phyloP scores from a whole-genome alignment of 2,329 filamentous ascomycete species.

The Fusarium chaquense region DNA sequence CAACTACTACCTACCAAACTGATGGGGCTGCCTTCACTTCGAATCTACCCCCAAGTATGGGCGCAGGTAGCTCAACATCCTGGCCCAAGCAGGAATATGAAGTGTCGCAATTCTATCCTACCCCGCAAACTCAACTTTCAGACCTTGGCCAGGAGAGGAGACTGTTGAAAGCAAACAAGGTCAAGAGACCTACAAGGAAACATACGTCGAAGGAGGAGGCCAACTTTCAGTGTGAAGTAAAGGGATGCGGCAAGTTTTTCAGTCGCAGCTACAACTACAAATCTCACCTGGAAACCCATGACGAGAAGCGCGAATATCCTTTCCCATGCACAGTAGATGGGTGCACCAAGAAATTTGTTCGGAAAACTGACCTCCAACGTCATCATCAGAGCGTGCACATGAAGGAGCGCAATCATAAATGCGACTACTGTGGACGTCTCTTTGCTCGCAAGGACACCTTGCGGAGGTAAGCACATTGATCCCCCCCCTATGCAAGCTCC shows the following conservation, averaged over 20 bases:
- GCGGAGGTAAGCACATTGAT: slow-evolving; percentile 69
- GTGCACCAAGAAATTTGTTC: slow-evolving; percentile 82
- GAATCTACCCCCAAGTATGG: slow-evolving; percentile 35
- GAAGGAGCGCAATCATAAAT: slow-evolving; percentile 77
- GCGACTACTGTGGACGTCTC: slow-evolving; percentile 75
- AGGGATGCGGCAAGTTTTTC: slow-evolving; percentile 82
- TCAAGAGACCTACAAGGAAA: slow-evolving; percentile 59
- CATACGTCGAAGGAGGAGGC: slow-evolving; percentile 76
- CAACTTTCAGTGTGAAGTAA: slow-evolving; percentile 75
- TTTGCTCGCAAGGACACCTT: slow-evolving; percentile 88
- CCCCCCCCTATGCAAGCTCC: background rate
- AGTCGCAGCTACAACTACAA: slow-evolving; percentile 88
- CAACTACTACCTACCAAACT: slow-evolving; percentile 37
- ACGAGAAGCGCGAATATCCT: slow-evolving; percentile 77
- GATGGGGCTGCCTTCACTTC: slow-evolving; percentile 40
- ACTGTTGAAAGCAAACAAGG: slow-evolving; percentile 42
- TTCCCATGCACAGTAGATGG: slow-evolving; percentile 73
- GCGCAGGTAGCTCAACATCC: slow-evolving; percentile 22
- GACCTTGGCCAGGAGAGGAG: slow-evolving; percentile 42
- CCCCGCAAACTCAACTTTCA: slow-evolving; percentile 37
- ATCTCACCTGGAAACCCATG: slow-evolving; percentile 86
- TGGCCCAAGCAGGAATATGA: slow-evolving; percentile 47
- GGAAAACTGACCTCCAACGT: slow-evolving; percentile 81
- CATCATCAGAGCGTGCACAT: slow-evolving; percentile 77
- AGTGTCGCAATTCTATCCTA: slow-evolving; percentile 40